Percentiles rank a stretch among this genome's conserved stretches.
phyloP scores from a whole-genome alignment of 148 eudicot genomes.

The Rhododendron molle region DNA sequence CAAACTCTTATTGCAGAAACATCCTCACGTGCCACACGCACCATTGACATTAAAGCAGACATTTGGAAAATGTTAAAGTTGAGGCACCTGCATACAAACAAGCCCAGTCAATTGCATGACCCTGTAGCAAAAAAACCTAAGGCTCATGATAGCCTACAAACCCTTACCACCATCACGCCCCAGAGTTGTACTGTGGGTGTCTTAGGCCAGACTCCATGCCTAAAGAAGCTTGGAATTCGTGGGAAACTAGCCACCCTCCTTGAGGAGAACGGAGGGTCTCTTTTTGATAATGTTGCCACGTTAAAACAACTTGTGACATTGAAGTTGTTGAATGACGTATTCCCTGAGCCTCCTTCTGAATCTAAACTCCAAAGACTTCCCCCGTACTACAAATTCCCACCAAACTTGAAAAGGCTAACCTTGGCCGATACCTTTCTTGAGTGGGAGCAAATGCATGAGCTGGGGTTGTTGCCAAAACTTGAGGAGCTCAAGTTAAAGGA shows the following conservation, averaged over 20 bases:
- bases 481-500: too few species aligned
- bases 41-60: constrained; percentile 26
- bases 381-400: constrained; percentile 27
- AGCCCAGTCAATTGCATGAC: constrained; percentile 14
- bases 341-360: constrained; percentile 10
- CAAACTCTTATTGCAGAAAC: constrained; percentile 26
- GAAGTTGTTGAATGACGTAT: constrained; percentile 20
- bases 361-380: constrained; percentile 17
- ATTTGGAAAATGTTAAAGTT: constrained; percentile 36
- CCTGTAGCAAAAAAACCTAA: constrained; percentile 9
- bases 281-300: constrained; percentile 15
- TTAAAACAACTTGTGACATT: constrained; percentile 15
- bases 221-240: background rate
- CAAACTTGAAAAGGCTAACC: constrained; percentile 12
- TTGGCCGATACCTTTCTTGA: too few species aligned
- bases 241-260: background rate
- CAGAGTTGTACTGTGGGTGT: background rate
- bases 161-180: background rate
- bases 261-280: constrained; percentile 2
- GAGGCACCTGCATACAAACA: constrained; percentile 31
- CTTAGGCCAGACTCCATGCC: background rate
- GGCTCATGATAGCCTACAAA: background rate
- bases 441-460: too few species aligned
- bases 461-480: too few species aligned
- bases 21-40: background rate